Conservation (phyloP, 2,329 filamentous ascomycete genomes). For the Clarireedia homoeocarpa region DNA sequence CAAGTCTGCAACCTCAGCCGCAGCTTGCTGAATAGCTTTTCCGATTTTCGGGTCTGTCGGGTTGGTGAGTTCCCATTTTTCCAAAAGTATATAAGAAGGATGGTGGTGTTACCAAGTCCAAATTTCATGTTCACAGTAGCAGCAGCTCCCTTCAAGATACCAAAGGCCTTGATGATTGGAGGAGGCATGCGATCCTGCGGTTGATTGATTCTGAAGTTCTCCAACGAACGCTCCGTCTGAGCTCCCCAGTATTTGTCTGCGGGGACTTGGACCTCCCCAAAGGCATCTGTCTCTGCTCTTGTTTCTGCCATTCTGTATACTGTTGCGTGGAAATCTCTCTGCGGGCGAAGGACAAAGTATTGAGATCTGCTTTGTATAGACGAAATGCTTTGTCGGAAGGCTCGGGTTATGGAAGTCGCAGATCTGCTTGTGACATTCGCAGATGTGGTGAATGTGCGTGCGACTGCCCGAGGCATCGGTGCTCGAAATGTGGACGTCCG, state of each 20-base stretch:
- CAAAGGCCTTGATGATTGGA: slow-evolving; percentile 85
- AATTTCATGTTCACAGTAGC: slow-evolving; percentile 93
- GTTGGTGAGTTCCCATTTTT: slow-evolving; percentile 20
- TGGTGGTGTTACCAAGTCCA: slow-evolving; percentile 59
- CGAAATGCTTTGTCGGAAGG: neutral
- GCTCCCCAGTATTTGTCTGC: slow-evolving; percentile 97
- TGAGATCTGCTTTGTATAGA: slow-evolving; percentile 9
- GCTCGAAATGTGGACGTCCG: slow-evolving; percentile 8
- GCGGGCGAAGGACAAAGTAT: slow-evolving; percentile 13
- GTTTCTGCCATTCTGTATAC: slow-evolving; percentile 39
- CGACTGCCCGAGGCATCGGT: slow-evolving; percentile 8
- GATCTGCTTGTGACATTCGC: slow-evolving; percentile 5
- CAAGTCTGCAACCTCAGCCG: slow-evolving; percentile 83
- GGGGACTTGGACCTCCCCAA: slow-evolving; percentile 90
- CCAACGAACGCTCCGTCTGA: slow-evolving; percentile 90
- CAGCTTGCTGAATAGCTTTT: slow-evolving; percentile 89
- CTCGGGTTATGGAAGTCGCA: slow-evolving; percentile 4
- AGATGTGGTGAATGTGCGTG: slow-evolving; percentile 2
- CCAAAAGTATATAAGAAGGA: neutral
- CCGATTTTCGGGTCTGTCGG: slow-evolving; percentile 74
- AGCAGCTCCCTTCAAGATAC: slow-evolving; percentile 93
- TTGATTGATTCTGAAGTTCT: slow-evolving; percentile 99
- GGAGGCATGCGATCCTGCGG: slow-evolving; percentile 97
- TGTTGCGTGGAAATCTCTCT: slow-evolving; percentile 27
- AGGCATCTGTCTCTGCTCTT: slow-evolving; percentile 91